These are phyloP conservation scores for Niveomyces coronatus DNA, from an alignment of 2,329 filamentous ascomycete genomes.

Conservation along the genomic window DNA sequence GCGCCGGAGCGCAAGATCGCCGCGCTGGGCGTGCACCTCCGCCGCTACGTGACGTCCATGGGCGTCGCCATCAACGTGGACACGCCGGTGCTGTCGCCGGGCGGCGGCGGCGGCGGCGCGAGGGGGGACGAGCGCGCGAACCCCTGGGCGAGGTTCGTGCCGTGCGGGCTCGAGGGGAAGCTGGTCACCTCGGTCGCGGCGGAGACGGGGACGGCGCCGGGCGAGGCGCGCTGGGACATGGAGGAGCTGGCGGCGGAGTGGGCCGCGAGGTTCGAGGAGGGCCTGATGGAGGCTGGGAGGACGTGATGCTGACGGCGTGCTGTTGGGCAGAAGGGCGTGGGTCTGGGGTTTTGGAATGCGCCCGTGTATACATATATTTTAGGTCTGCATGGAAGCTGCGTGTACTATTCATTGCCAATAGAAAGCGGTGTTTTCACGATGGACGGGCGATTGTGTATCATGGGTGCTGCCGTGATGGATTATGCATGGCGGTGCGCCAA, in stretches of 20 bases:
- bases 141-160: conserved; percentile 64
- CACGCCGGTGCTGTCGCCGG: conserved; percentile 50
- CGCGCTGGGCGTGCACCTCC: conserved; percentile 82
- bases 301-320: conserved; percentile 3
- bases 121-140: conserved; percentile 28
- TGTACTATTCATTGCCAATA: no score
- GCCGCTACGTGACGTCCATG: conserved; percentile 72
- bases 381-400: no score
- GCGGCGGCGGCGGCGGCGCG: no score
- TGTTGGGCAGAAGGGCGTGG: no score
- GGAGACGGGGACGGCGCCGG: conserved; percentile 28
- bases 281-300: conserved; percentile 18
- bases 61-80: conserved; percentile 74
- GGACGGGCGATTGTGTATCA: no score
- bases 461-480: no score
- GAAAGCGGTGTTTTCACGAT: no score
- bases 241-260: conserved; percentile 20
- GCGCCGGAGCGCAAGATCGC: conserved; percentile 62
- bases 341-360: no score
- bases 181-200: conserved; percentile 62
- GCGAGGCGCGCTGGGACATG: conserved; percentile 17
- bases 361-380: no score
- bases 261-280: conserved; percentile 25
- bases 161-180: conserved; percentile 77
- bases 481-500: no score